phyloP scores from a whole-genome alignment of 306 rosid species.

The Medicago ruthenica region DNA sequence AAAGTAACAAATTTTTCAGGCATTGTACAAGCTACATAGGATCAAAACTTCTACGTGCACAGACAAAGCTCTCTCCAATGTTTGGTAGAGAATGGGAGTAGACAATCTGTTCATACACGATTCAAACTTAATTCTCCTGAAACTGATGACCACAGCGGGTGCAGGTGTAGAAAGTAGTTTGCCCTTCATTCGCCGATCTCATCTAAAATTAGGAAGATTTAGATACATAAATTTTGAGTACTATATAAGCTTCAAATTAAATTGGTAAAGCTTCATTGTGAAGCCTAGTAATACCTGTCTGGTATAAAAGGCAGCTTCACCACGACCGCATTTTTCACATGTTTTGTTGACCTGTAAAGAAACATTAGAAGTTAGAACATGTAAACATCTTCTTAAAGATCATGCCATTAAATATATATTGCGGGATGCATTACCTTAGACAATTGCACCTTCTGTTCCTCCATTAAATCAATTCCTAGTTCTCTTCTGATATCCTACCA shows the following conservation, averaged over 20 bases:
- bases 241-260: slow-evolving; percentile 24
- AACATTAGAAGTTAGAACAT: slow-evolving; percentile 12
- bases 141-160: slow-evolving; percentile 48
- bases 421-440: slow-evolving; percentile 48
- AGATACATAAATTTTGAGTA: slow-evolving; percentile 1
- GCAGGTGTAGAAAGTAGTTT: slow-evolving; percentile 56
- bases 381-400: background rate
- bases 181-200: slow-evolving; percentile 60
- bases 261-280: slow-evolving; percentile 13
- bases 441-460: slow-evolving; percentile 44
- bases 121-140: slow-evolving; percentile 44
- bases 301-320: slow-evolving; percentile 61
- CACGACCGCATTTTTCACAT: slow-evolving; percentile 86
- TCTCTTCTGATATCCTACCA: slow-evolving; percentile 57
- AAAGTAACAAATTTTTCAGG: background rate
- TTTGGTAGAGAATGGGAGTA: background rate
- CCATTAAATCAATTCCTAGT: slow-evolving; percentile 50
- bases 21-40: background rate
- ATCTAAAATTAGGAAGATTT: slow-evolving; percentile 42
- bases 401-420: slow-evolving; percentile 3
- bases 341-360: slow-evolving; percentile 62
- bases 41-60: background rate
- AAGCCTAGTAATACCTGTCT: slow-evolving; percentile 48
- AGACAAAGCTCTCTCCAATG: background rate
- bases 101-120: background rate